Percentiles rank a stretch among this genome's conserved stretches.
Evolutionary conservation across 2,329 filamentous ascomycete species (phyloP).

Genomic region (Chaetomiaceae sp.): DNA sequence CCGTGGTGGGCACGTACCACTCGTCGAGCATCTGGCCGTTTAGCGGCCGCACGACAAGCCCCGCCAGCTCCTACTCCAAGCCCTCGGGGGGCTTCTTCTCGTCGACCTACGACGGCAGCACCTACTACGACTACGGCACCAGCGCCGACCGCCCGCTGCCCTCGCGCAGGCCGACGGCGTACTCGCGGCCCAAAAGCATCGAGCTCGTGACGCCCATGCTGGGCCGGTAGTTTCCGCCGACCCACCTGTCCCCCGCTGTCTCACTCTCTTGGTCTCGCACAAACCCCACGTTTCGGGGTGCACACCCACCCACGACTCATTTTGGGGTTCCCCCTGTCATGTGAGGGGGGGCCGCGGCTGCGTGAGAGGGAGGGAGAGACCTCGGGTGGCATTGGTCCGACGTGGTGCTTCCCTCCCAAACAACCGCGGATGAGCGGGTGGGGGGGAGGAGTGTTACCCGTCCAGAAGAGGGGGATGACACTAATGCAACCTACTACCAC

Average conservation of each 20-base stretch:
- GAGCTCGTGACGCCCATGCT: conserved; percentile 57
- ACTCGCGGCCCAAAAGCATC: conserved; percentile 55
- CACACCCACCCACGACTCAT: conserved; percentile 3
- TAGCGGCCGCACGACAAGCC: conserved; percentile 42
- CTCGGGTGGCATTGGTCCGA: too few relatives aligned
- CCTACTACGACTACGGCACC: conserved; percentile 38
- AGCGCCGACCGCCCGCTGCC: conserved; percentile 51
- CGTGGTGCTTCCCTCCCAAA: too few relatives aligned
- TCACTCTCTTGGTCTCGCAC: not conserved
- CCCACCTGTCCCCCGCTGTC: too few relatives aligned
- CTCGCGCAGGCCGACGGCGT: conserved; percentile 46
- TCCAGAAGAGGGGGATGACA: too few relatives aligned
- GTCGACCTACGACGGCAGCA: conserved; percentile 48
- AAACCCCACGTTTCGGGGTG: not conserved
- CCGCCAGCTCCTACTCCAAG: conserved; percentile 46
- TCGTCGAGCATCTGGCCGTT: conserved; percentile 51
- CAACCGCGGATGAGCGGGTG: too few relatives aligned
- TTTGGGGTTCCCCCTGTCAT: conserved; percentile 13
- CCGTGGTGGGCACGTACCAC: conserved; percentile 36
- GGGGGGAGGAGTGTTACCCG: too few relatives aligned
- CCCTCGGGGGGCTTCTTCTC: conserved; percentile 39
- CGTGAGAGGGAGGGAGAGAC: too few relatives aligned
- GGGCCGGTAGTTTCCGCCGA: conserved; percentile 37
- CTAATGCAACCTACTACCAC: too few relatives aligned
- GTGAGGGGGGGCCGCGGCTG: conserved; percentile 7